These are phyloP conservation scores for Prunus mongolica DNA, from an alignment of 306 rosid genomes.

Conservation along the genomic window DNA sequence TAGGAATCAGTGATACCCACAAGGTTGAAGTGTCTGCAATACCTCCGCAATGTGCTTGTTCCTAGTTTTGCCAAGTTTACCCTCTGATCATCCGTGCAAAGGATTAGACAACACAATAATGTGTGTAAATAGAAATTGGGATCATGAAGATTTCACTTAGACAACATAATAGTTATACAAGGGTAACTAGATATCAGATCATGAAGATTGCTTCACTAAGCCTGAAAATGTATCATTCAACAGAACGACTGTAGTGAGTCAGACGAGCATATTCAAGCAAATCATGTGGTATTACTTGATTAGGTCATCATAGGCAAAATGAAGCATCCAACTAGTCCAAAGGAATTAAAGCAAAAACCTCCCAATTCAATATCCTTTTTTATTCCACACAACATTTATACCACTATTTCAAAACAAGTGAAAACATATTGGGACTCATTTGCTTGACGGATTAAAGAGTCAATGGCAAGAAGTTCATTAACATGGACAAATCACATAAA, in stretches of 20 bases:
- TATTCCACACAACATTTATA: background rate
- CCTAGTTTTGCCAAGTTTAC: constrained; percentile 50
- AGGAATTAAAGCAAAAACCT: background rate
- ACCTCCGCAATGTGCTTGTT: constrained; percentile 53
- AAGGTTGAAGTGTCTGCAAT: constrained; percentile 58
- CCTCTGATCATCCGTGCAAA: constrained; percentile 29
- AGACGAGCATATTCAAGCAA: background rate
- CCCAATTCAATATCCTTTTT: background rate
- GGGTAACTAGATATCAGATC: background rate
- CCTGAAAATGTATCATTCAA: background rate
- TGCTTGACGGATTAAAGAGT: background rate
- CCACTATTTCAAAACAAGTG: background rate
- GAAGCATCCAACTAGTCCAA: background rate
- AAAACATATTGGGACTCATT: background rate
- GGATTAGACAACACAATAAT: background rate
- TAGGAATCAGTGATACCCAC: constrained; percentile 35
- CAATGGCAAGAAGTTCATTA: too few species aligned
- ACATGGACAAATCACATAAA: background rate
- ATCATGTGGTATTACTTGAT: background rate
- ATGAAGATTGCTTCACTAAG: background rate
- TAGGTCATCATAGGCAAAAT: background rate
- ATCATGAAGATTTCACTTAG: too few species aligned
- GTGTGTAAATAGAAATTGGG: background rate
- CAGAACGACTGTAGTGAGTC: background rate
- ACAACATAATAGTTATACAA: background rate